Base-by-base conservation (phyloP, 495 filamentous ascomycete species). In the Penicillium canescens region DNA sequence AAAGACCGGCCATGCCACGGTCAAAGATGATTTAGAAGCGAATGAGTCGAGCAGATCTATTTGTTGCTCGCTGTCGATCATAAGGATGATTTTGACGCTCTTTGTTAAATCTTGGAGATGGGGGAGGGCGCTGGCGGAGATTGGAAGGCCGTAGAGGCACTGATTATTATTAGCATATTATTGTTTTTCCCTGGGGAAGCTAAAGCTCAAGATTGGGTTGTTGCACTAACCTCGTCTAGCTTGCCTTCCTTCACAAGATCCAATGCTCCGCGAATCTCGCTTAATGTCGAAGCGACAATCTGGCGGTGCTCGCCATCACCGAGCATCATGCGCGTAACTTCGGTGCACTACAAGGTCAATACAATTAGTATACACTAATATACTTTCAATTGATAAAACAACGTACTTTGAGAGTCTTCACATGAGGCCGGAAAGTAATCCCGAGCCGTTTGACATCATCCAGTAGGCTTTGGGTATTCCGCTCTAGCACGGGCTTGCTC, bases 391-490 rank as follows among this genome's bases (percentile, higher is more conserved):
- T 31, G 8, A 31, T 9, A 31, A 2, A 7, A 2, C 5, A 9
- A 31, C 28, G 6, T 45, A 71, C 70, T 64, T 73, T 73, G 31
- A 71, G 54, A 3, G 70, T 73, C 54, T 73, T 73, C 5, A 73
- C 68, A 57, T 71, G 70, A 4, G 68, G 61, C 26, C 70, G 48
- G 42, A 73, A 71, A 11, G 42, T 37, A 55, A 73, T 67, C 1
- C 66, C 62, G 39, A 71, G 37, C 12, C 37, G 34, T 43, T 68
- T 55, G 4, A 73, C 64, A 70, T 73, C 70, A 13, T 68, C 54
- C 9, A 60, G 59, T 0, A 71, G 56, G 12, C 42, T 50, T 21
- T 63, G 53, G 35, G 61, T 63, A 37, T 73, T 73, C 34, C 43
- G 48, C 37, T 71, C 62, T 12, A 71, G 41, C 0, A 71, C 60